Evolutionary conservation across 2,329 filamentous ascomycete species (phyloP).

Genomic region (Aspergillus persii): DNA sequence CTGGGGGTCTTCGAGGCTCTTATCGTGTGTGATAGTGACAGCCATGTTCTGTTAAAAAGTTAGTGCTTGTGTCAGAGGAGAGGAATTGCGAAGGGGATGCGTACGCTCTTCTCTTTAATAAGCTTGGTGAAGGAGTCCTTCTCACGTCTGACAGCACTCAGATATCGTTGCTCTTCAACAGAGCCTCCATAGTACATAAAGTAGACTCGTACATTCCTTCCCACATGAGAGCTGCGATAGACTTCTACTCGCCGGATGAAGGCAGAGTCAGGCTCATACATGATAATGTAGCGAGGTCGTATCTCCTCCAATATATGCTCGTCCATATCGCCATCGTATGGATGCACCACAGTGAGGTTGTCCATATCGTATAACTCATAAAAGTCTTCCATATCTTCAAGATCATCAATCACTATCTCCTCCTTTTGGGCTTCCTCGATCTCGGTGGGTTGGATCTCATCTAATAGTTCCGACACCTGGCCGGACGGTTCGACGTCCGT

Average conservation of each 20-base stretch:
- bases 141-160: slow-evolving; percentile 84
- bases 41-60: slow-evolving; percentile 66
- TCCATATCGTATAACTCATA: slow-evolving; percentile 90
- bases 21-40: slow-evolving; percentile 74
- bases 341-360: slow-evolving; percentile 82
- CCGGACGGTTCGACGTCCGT: slow-evolving; percentile 74
- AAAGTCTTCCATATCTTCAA: slow-evolving; percentile 89
- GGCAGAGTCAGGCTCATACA: slow-evolving; percentile 95
- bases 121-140: slow-evolving; percentile 95
- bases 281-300: slow-evolving; percentile 90
- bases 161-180: slow-evolving; percentile 91
- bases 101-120: slow-evolving; percentile 81
- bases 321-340: slow-evolving; percentile 93
- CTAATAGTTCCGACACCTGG: slow-evolving; percentile 79
- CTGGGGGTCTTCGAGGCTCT: slow-evolving; percentile 74
- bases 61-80: slow-evolving; percentile 8
- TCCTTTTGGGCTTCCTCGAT: slow-evolving; percentile 70
- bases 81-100: slow-evolving; percentile 10
- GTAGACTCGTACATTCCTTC: slow-evolving; percentile 86
- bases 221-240: slow-evolving; percentile 89
- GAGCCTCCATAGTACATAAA: slow-evolving; percentile 96
- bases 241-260: slow-evolving; percentile 95
- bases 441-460: slow-evolving; percentile 78
- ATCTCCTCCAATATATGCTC: slow-evolving; percentile 95
- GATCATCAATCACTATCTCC: slow-evolving; percentile 68